A percentile compares a stretch with the other conserved stretches of the same genome.
These are phyloP conservation scores for Calonectria hawksworthii DNA, from an alignment of 2,329 filamentous ascomycete species.

Conservation along the genomic window DNA sequence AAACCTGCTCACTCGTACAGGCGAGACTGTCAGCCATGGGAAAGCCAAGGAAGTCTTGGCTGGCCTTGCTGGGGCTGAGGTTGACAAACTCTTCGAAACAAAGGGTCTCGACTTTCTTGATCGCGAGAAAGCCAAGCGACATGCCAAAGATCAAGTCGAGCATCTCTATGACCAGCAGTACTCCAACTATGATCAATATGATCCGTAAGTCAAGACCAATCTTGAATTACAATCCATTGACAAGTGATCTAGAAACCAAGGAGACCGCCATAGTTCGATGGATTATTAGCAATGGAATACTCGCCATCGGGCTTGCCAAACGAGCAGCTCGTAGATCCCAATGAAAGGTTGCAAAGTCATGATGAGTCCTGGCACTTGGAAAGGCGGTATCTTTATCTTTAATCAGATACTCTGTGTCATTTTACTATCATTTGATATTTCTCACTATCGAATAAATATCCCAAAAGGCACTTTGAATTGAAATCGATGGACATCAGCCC, in stretches of 20 bases:
- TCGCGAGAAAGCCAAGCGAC: slow-evolving; percentile 69
- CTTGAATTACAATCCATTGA: background rate
- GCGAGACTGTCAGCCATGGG: slow-evolving; percentile 74
- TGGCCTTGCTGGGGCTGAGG: slow-evolving; percentile 79
- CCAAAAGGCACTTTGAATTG: background rate
- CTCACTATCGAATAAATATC: background rate
- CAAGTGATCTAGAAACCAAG: slow-evolving; percentile 41
- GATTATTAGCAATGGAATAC: slow-evolving; percentile 44
- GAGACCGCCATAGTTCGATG: slow-evolving; percentile 30
- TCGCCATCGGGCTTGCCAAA: no score
- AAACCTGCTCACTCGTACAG: background rate
- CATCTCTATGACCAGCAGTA: slow-evolving; percentile 72
- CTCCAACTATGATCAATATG: slow-evolving; percentile 60
- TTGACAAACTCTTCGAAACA: slow-evolving; percentile 82
- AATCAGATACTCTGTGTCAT: background rate
- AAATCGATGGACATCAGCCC: background rate
- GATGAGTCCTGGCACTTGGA: background rate
- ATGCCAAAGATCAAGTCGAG: slow-evolving; percentile 71
- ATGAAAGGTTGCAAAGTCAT: no score
- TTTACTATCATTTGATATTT: background rate
- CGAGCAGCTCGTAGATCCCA: background rate
- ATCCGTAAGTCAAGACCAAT: slow-evolving; percentile 63
- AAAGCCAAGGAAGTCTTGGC: slow-evolving; percentile 85
- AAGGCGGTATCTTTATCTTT: background rate
- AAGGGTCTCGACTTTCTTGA: slow-evolving; percentile 75